These are phyloP conservation scores for Paxillus involutus DNA, from an alignment of 768 basidiomycete genomes.

Conservation along the genomic window DNA sequence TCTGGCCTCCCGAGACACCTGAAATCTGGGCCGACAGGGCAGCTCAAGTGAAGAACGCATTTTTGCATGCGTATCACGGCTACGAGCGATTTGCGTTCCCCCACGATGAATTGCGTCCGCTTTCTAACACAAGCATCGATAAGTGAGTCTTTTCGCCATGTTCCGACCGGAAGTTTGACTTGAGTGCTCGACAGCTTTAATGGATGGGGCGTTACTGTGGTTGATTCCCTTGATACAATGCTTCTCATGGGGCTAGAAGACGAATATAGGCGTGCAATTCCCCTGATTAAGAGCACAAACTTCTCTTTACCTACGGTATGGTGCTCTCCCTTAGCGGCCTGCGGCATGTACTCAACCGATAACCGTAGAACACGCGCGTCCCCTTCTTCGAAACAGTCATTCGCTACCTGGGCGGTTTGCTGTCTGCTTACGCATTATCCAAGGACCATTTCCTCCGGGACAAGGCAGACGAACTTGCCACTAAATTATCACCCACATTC, in stretches of 20 bases:
- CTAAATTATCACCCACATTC: constrained; percentile 72
- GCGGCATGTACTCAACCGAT: neutral
- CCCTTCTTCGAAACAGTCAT: constrained; percentile 88
- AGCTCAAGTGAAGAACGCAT: constrained; percentile 57
- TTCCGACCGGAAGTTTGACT: neutral
- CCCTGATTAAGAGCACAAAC: constrained; percentile 46
- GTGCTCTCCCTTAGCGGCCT: neutral
- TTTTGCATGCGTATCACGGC: constrained; percentile 65
- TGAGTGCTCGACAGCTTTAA: constrained; percentile 56
- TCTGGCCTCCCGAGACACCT: constrained; percentile 29
- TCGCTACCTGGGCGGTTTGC: constrained; percentile 84
- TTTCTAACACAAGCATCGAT: constrained; percentile 46
- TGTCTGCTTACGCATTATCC: constrained; percentile 81
- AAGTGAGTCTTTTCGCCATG: constrained; percentile 40
- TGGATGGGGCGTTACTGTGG: constrained; percentile 74
- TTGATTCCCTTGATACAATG: constrained; percentile 88
- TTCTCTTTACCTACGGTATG: constrained; percentile 49
- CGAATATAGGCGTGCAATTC: constrained; percentile 67
- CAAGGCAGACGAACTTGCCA: constrained; percentile 77
- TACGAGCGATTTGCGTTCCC: constrained; percentile 63
- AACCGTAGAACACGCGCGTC: constrained; percentile 29
- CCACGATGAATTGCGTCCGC: constrained; percentile 60
- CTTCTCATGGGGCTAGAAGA: constrained; percentile 73
- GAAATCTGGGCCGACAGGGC: constrained; percentile 54
- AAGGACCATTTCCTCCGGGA: constrained; percentile 58